Evolutionary conservation across 2,329 filamentous ascomycete species (phyloP).

Genomic region (Drechslerella coelobrocha): DNA sequence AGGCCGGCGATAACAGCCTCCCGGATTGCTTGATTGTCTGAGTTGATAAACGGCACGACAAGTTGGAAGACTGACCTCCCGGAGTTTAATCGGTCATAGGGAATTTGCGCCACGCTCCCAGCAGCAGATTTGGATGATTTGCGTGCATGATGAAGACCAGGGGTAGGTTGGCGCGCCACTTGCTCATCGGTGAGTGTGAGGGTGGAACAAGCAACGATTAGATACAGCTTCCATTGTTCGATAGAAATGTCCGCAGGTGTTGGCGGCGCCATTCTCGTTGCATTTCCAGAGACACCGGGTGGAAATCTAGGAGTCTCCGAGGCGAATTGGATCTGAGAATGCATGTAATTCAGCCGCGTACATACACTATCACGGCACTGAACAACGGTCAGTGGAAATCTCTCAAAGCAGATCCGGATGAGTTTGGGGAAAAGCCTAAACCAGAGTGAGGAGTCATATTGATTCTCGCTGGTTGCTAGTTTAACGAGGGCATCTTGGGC

Average conservation of each 20-base stretch:
- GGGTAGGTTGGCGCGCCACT: constrained; percentile 68
- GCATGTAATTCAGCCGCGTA: constrained; percentile 90
- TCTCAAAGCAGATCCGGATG: constrained; percentile 86
- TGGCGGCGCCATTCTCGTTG: constrained; percentile 27
- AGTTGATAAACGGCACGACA: constrained; percentile 84
- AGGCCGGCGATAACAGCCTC: constrained; percentile 90
- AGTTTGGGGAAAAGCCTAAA: constrained; percentile 98
- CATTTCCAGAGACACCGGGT: constrained; percentile 56
- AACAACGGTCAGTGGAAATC: constrained; percentile 88
- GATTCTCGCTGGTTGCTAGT: constrained; percentile 91
- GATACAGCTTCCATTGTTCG: constrained; percentile 97
- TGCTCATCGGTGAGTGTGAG: constrained; percentile 72
- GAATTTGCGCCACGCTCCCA: constrained; percentile 64
- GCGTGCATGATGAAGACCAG: constrained; percentile 75
- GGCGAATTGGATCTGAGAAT: constrained; percentile 78
- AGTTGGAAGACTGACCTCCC: constrained; percentile 89
- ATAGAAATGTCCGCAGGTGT: constrained; percentile 76
- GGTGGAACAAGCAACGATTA: constrained; percentile 96
- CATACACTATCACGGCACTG: constrained; percentile 91
- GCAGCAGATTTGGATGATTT: constrained; percentile 77
- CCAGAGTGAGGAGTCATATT: constrained; percentile 94
- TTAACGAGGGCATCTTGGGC: constrained; percentile 87
- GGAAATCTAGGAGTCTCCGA: constrained; percentile 70
- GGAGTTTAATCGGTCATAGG: constrained; percentile 76
- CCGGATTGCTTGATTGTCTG: constrained; percentile 78